A percentile compares a stretch with the other conserved stretches of the same genome.
phyloP scores from a whole-genome alignment of 495 filamentous ascomycete genomes.

The Penicillium silybi region DNA sequence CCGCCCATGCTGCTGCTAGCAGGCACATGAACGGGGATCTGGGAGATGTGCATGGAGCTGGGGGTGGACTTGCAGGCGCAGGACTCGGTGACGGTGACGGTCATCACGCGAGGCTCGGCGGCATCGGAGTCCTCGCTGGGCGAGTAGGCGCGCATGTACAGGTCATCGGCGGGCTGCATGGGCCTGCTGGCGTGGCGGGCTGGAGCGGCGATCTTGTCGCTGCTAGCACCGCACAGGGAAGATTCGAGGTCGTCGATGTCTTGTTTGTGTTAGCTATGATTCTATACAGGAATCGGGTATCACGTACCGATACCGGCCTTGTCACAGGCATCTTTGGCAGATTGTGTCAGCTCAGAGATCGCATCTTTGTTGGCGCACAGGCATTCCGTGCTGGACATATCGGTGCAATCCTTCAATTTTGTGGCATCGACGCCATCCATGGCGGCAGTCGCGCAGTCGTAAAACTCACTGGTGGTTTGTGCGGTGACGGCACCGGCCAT shows the following conservation, averaged over 20 bases:
- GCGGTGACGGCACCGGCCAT: conserved; percentile 15
- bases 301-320: conserved; percentile 12
- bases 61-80: conserved; percentile 21
- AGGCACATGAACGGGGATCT: conserved; percentile 24
- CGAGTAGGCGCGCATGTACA: conserved; percentile 19
- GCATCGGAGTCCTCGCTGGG: background rate
- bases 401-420: conserved; percentile 5
- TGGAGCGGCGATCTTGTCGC: background rate
- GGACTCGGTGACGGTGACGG: conserved; percentile 15
- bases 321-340: conserved; percentile 3
- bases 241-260: conserved; percentile 4
- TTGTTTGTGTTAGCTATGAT: background rate
- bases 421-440: conserved; percentile 3
- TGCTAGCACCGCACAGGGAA: conserved; percentile 8
- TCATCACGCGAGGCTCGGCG: background rate
- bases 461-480: conserved; percentile 1
- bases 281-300: background rate
- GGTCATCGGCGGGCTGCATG: conserved; percentile 16
- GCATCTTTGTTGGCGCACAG: conserved; percentile 21
- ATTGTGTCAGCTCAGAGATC: conserved; percentile 1
- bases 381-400: conserved; percentile 12
- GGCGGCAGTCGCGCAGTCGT: conserved; percentile 13
- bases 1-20: conserved; percentile 13
- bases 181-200: conserved; percentile 22
- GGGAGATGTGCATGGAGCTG: conserved; percentile 13